A percentile compares a stretch with the other conserved stretches of the same genome.
These are phyloP conservation scores for Ashbya aceris DNA, from an alignment of 1,139 yeast species.

Conservation along the genomic window DNA sequence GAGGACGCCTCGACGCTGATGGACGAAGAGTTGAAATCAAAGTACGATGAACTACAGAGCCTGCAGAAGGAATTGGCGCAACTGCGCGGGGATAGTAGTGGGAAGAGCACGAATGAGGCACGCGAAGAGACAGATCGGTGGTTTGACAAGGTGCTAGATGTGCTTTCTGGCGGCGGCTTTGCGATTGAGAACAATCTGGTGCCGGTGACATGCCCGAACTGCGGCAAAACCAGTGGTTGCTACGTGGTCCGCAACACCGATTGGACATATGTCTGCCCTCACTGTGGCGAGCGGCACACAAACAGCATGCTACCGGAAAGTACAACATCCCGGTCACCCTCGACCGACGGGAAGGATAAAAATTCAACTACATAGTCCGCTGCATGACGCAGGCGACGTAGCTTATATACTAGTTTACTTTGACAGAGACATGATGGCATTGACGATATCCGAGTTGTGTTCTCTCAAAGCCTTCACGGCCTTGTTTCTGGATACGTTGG, in stretches of 20 bases:
- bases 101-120: conserved; percentile 8
- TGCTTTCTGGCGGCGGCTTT: conserved; percentile 25
- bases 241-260: conserved; percentile 36
- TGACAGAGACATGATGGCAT: conserved; percentile 87
- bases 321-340: neutral
- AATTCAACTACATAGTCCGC: conserved; percentile 4
- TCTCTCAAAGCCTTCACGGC: conserved; percentile 85
- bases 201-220: conserved; percentile 22
- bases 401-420: conserved; percentile 12
- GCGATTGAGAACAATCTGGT: conserved; percentile 7
- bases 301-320: conserved; percentile 1
- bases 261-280: conserved; percentile 61
- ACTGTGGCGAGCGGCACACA: conserved; percentile 42
- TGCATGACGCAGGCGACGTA: conserved; percentile 2
- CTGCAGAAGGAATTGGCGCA: conserved; percentile 32
- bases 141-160: conserved; percentile 28
- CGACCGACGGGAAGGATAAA: neutral
- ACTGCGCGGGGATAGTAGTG: conserved; percentile 7
- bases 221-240: conserved; percentile 20
- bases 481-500: conserved; percentile 78
- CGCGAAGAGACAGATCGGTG: conserved; percentile 19
- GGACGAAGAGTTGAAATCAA: conserved; percentile 37
- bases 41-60: conserved; percentile 33
- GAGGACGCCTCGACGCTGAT: conserved; percentile 29
- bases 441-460: conserved; percentile 91